phyloP scores from a whole-genome alignment of 371 early-diverging fungal species.

The Modicella reniformis region DNA sequence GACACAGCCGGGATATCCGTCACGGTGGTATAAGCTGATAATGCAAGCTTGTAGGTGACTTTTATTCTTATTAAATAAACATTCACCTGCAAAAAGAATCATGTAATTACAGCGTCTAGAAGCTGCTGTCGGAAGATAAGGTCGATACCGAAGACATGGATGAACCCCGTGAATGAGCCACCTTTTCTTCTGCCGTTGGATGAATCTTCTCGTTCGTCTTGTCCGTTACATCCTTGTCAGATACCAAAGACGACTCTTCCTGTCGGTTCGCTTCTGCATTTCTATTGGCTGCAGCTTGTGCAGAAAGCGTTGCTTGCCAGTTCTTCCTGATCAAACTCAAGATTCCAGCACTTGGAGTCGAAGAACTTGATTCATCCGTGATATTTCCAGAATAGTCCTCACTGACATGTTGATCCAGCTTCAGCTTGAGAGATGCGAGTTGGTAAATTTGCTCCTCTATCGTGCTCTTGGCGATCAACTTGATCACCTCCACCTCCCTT shows the following conservation, averaged over 20 bases:
- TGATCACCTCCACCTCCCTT: conserved; percentile 81
- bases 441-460: conserved; percentile 83
- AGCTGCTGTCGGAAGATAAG: background rate
- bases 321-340: conserved; percentile 47
- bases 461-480: conserved; percentile 75
- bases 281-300: background rate
- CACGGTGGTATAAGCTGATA: background rate
- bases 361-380: conserved; percentile 30
- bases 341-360: conserved; percentile 51
- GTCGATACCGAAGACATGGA: conserved; percentile 5
- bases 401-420: conserved; percentile 78
- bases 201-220: background rate
- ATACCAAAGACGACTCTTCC: background rate
- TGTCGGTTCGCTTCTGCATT: background rate
- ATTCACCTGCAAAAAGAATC: too few species aligned
- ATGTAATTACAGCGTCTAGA: background rate
- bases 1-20: background rate
- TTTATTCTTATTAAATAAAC: too few species aligned
- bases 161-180: background rate
- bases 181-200: background rate
- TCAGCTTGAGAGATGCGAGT: conserved; percentile 76
- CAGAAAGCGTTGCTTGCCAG: conserved; percentile 29
- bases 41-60: too few species aligned
- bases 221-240: background rate
- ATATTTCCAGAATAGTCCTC: conserved; percentile 18